phyloP scores from a whole-genome alignment of 306 rosid genomes.

The Vachellia collinsii region DNA sequence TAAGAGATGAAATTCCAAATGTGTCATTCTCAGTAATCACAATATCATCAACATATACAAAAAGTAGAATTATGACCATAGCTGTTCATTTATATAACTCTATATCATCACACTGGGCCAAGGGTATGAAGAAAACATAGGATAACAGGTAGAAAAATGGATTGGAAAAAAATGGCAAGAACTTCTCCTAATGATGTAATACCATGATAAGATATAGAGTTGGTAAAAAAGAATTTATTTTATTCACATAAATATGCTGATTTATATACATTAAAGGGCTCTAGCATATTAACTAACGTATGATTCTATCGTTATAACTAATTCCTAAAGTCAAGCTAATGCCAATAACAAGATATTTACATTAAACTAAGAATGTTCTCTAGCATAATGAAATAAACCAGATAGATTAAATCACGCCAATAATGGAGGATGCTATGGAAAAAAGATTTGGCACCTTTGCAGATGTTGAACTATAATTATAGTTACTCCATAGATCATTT shows the following conservation, averaged over 20 bases:
- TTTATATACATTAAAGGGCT: background rate
- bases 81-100: too few relatives aligned
- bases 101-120: too few relatives aligned
- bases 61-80: too few relatives aligned
- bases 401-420: conserved; percentile 26
- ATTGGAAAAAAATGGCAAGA: too few relatives aligned
- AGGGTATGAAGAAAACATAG: too few relatives aligned
- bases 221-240: too few relatives aligned
- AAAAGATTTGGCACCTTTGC: conserved; percentile 22
- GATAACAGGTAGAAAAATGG: too few relatives aligned
- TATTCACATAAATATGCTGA: too few relatives aligned
- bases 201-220: background rate
- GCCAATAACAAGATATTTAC: background rate
- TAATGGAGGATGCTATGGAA: background rate
- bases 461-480: conserved; percentile 5
- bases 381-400: conserved; percentile 1
- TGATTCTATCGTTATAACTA: background rate
- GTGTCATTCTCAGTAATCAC: too few relatives aligned
- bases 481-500: conserved; percentile 24
- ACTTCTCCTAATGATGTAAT: too few relatives aligned
- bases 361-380: background rate
- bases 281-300: background rate
- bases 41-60: too few relatives aligned
- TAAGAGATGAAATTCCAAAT: too few relatives aligned
- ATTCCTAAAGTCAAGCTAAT: background rate